A percentile compares a stretch with the other conserved stretches of the same genome.
Conservation (phyloP, 805 yeast species). For the Monosporozyma aerobia region DNA sequence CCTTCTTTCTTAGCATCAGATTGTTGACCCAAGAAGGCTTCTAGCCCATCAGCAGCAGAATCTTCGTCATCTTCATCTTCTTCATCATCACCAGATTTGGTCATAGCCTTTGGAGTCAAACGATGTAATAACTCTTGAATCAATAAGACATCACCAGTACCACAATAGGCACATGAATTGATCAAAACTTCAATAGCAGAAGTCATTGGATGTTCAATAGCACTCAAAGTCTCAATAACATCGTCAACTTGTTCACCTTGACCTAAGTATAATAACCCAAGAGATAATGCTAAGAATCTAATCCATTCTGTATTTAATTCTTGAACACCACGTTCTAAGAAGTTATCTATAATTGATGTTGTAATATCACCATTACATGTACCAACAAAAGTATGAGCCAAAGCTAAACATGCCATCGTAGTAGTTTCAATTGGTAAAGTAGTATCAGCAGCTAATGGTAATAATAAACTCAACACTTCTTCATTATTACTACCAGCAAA, state of each 20-base stretch:
- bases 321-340: constrained; percentile 70
- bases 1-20: constrained; percentile 21
- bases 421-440: constrained; percentile 68
- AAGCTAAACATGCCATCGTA: constrained; percentile 78
- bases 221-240: constrained; percentile 86
- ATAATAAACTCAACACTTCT: constrained; percentile 64
- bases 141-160: constrained; percentile 94
- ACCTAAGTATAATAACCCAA: constrained; percentile 87
- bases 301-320: constrained; percentile 83
- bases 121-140: constrained; percentile 85
- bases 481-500: constrained; percentile 90
- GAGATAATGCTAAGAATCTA: constrained; percentile 81
- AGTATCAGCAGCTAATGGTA: constrained; percentile 76
- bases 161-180: constrained; percentile 90
- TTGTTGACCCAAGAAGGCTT: constrained; percentile 27
- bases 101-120: constrained; percentile 62
- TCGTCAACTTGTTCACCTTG: constrained; percentile 91
- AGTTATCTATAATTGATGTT: constrained; percentile 80
- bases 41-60: constrained; percentile 24
- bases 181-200: constrained; percentile 83
- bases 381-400: constrained; percentile 93
- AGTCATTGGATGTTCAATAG: constrained; percentile 90
- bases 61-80: constrained; percentile 44
- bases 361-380: constrained; percentile 92
- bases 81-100: constrained; percentile 45